Base-by-base conservation (phyloP, 768 basidiomycete genomes). In the Auriculariales sp. region DNA sequence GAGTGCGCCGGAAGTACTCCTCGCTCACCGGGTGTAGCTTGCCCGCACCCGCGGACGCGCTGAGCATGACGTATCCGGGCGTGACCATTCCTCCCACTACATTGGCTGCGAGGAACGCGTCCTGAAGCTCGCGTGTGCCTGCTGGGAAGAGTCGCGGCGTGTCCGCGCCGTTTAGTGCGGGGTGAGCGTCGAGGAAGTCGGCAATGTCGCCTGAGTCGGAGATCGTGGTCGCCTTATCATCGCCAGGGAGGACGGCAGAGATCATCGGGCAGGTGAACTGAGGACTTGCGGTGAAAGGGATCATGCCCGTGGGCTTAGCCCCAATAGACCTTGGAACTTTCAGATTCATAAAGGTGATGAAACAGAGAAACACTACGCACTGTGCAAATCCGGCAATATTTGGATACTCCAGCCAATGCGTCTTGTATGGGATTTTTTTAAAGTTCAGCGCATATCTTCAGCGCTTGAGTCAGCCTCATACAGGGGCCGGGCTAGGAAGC, bases 141-240 rank as follows among this genome's bases (percentile, higher is more conserved):
- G 35, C 5, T 22, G 35, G 35, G 35, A 36, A 36, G n/a, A 36
- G 10, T 22, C n/a, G 2, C n/a, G 35, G 35, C 6, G 15, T 22
- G n/a, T 36, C 35, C 10, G 35, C n/a, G 15, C n/a, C n/a, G 10
- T 15, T n/a, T 15, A 15, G 35, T n/a, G n/a, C n/a, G n/a, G n/a
- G n/a, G n/a, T n/a, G n/a, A n/a, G 67, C 61, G 56, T 87, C 84
- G 31, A 86, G 75, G 59, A 85, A 84, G 55, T 84, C 81, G 2
- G 78, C 77, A 50, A 87, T 87, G 49, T 59, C 65, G 57, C 76
- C 75, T 15, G 73, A 65, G 49, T 80, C 76, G 15, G 81, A 74
- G 29, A 83, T 11, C n/a, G 15, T 6, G 10, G 7, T 22, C 6
- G n/a, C 35, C 7, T 36, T n/a, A n/a, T n/a, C n/a, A n/a, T n/a